A percentile compares a stretch with the other conserved stretches of the same genome.
Conservation (phyloP, 345 rosid species). For the Linum lewisii region DNA sequence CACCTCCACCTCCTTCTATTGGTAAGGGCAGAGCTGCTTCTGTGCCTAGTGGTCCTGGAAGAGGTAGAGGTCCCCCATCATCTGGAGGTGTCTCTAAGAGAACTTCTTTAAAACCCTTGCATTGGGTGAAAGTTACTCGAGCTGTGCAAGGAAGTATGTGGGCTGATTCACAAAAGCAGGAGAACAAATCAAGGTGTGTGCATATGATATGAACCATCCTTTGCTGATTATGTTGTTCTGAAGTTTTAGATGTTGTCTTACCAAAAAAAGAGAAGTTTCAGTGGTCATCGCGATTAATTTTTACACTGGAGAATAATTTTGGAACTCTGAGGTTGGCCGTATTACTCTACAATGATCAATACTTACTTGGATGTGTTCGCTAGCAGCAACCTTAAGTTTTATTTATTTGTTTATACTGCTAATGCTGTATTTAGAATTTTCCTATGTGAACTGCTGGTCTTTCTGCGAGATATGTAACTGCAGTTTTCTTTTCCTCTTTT, state of each 20-base stretch:
- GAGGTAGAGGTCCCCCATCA: conserved; percentile 46
- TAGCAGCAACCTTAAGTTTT: too few species aligned
- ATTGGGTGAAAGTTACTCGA: conserved; percentile 95
- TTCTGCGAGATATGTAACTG: background rate
- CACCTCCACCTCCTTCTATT: conserved; percentile 62
- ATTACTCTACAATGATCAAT: too few species aligned
- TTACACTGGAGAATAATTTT: too few species aligned
- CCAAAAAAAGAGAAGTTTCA: too few species aligned
- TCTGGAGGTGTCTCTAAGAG: conserved; percentile 49
- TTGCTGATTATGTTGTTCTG: too few species aligned
- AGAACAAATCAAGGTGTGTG: conserved; percentile 65
- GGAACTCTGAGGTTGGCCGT: too few species aligned
- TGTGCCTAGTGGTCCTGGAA: conserved; percentile 35
- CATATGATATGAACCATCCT: conserved; percentile 1
- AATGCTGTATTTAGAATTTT: too few species aligned
- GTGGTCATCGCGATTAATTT: too few species aligned
- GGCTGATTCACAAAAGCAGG: conserved; percentile 89
- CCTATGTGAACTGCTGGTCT: too few species aligned
- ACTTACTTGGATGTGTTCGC: too few species aligned
- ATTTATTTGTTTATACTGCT: too few species aligned
- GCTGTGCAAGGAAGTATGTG: conserved; percentile 89
- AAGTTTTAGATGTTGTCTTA: too few species aligned
- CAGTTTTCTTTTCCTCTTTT: background rate
- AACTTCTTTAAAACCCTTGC: conserved; percentile 69
- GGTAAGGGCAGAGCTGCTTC: conserved; percentile 50